Conservation (phyloP, 2,329 filamentous ascomycete genomes). For the Ophiostoma piceae region DNA sequence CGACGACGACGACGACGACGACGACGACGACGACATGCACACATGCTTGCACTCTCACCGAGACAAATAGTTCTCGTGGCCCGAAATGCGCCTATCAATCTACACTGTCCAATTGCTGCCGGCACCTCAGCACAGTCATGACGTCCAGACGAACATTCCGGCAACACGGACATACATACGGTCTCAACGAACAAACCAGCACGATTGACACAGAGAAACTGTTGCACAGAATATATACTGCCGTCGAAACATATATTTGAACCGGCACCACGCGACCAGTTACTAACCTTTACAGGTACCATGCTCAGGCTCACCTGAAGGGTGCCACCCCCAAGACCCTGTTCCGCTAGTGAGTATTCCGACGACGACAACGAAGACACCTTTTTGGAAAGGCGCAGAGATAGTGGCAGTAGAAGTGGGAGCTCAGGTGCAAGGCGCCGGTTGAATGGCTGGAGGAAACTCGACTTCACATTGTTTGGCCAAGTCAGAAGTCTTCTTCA, state of each 20-base stretch:
- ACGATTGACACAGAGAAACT: not conserved
- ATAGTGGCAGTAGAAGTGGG: not conserved
- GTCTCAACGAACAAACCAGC: not conserved
- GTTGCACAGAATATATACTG: not conserved
- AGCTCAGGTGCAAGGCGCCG: not conserved
- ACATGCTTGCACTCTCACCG: not conserved
- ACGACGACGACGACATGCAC: not conserved
- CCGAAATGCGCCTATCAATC: not conserved
- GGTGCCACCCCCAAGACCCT: slow-evolving; percentile 44
- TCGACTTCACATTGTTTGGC: not conserved
- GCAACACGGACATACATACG: not conserved
- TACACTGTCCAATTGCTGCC: not conserved
- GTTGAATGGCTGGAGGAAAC: not conserved
- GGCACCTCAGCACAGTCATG: not conserved
- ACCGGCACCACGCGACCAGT: not conserved
- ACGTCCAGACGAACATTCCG: not conserved
- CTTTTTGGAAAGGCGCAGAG: not conserved
- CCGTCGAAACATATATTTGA: not conserved
- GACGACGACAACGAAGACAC: not conserved
- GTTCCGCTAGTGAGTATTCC: slow-evolving; percentile 31
- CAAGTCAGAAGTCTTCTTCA: not conserved
- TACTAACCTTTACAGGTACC: slow-evolving; percentile 46
- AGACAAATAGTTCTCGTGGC: no score
- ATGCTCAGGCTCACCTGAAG: slow-evolving; percentile 50
- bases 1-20: not conserved